A percentile compares a stretch with the other conserved stretches of the same genome.
Conservation (phyloP, 495 filamentous ascomycete species). For the Lineolata rhizophorae region DNA sequence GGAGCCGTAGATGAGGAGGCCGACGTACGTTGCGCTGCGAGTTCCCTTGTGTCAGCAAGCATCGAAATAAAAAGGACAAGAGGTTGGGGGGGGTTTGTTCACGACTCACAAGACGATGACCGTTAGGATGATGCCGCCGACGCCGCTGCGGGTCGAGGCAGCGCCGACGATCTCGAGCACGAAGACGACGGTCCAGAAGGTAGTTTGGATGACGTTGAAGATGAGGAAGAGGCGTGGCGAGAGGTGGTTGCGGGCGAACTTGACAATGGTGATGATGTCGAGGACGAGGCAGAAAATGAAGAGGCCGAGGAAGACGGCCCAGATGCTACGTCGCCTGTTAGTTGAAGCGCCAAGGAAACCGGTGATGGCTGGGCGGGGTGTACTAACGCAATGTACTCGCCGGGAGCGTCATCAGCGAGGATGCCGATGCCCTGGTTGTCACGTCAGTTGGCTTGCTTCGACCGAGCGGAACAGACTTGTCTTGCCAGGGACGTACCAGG, state of each 20-base stretch:
- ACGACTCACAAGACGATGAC: constrained; percentile 10
- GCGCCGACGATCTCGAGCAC: constrained; percentile 7
- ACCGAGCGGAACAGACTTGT: too few relatives aligned
- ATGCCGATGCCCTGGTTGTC: too few relatives aligned
- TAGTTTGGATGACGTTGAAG: constrained; percentile 9
- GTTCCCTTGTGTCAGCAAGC: neutral
- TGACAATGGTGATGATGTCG: constrained; percentile 10
- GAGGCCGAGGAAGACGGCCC: constrained; percentile 10
- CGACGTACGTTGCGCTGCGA: constrained; percentile 8
- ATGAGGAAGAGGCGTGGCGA: constrained; percentile 9
- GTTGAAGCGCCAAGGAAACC: neutral
- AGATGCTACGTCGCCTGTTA: constrained; percentile 4
- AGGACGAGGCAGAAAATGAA: constrained; percentile 9
- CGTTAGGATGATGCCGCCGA: constrained; percentile 3
- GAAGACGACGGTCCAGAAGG: constrained; percentile 9
- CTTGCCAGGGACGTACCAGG: too few relatives aligned
- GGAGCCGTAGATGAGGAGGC: constrained; percentile 9
- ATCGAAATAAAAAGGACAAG: neutral
- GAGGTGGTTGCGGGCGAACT: constrained; percentile 7
- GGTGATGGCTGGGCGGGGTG: too few relatives aligned
- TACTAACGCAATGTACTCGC: too few relatives aligned
- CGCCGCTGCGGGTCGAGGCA: constrained; percentile 2
- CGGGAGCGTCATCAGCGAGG: neutral
- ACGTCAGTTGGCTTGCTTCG: too few relatives aligned
- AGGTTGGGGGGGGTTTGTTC: neutral